Percentiles rank a stretch among this genome's conserved stretches.
Conservation (phyloP, 2,329 filamentous ascomycete genomes). For the Helotiales sp. region DNA sequence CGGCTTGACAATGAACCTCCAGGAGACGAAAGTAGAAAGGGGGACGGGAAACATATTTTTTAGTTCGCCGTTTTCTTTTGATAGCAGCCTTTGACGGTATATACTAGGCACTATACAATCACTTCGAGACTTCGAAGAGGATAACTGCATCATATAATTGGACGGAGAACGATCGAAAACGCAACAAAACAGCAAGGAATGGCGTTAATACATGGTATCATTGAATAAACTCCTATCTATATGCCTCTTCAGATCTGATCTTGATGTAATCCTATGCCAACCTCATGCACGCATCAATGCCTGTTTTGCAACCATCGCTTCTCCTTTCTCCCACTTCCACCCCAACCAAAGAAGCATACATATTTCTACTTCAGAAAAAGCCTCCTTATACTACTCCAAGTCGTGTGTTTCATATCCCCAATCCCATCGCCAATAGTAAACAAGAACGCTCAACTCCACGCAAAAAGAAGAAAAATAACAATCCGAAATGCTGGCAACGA, state of each 20-base stretch:
- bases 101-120: too few species aligned
- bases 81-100: too few species aligned
- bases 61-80: too few species aligned
- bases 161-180: not conserved
- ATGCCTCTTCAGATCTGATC: conserved; percentile 1
- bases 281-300: not conserved
- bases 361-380: not conserved
- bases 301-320: not conserved
- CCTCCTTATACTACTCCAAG: not conserved
- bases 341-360: not conserved
- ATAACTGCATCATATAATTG: not conserved
- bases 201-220: conserved; percentile 4
- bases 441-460: not conserved
- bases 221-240: conserved; percentile 11
- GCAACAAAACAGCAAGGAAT: not conserved
- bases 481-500: too few species aligned
- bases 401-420: not conserved
- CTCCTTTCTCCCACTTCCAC: not conserved
- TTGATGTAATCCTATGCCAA: not conserved
- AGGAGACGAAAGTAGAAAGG: too few species aligned
- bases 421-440: too few species aligned
- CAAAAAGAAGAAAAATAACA: not conserved
- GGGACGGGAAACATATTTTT: too few species aligned
- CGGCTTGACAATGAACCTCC: too few species aligned
- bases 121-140: too few species aligned